Base-by-base conservation (phyloP, 2,329 filamentous ascomycete genomes). In the Apiospora aurea region DNA sequence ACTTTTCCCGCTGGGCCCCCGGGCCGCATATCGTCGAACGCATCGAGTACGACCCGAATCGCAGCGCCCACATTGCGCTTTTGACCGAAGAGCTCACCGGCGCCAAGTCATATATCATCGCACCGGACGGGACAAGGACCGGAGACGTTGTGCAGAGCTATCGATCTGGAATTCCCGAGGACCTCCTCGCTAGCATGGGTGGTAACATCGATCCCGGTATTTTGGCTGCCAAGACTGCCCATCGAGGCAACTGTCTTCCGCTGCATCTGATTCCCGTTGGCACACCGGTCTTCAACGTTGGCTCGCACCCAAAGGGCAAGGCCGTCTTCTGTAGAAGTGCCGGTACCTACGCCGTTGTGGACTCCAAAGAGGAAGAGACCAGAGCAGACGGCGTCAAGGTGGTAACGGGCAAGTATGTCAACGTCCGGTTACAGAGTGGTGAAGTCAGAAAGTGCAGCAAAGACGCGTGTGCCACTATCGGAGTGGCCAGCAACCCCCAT, bases 261-360 rank as follows among this genome's bases (percentile, higher is more conserved):
- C 87, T 99, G 80, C 94, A 97, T 83, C 96, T 99, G 92, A 93
- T 99, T 73, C 97, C 96, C 1, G 89, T 98, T 51, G 96, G 96
- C n/a, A 97, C 95, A 2, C 90, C 94, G 57, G 91, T 99, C 69
- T 98, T 93, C 87, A 96, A 96, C 76, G 92, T 99, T 46, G 96
- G 96, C 16, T 94, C 92, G 38, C 87, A 91, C 5, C 88, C 89
- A 44, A 92, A 91, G 72, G 90, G 92, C 34, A 90, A 91, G 16
- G 96, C 93, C 18, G 94, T 97, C 26, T 96, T 99, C 81, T 99
- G 96, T 81, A 92, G 96, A 74, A 97, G 95, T 81, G 96, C 97
- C 1, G 96, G 96, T 66, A 98, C 96, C 13, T 95, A 95, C 79
- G 96, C 94, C 29, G 92, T 94, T 2, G 91, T 99, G 18, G 89